Evolutionary conservation across 495 filamentous ascomycete genomes (phyloP).

Genomic region (Penicillium robsamsonii): DNA sequence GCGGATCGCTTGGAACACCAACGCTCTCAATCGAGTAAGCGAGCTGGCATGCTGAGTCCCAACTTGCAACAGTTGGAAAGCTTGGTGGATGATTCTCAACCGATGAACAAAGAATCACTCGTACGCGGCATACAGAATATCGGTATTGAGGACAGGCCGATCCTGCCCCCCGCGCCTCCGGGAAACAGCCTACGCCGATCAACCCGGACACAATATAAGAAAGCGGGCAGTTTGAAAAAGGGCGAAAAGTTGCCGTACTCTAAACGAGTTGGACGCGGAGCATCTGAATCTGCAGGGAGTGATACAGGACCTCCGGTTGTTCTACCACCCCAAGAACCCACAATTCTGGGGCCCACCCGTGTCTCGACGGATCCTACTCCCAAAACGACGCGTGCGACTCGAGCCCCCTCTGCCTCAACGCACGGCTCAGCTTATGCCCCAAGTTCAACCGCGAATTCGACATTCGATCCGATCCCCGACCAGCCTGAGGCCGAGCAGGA

Average conservation of each 20-base stretch:
- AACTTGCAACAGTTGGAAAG: conserved; percentile 70
- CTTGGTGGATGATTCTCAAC: conserved; percentile 77
- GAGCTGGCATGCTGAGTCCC: conserved; percentile 55
- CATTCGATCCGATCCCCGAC: conserved; percentile 32
- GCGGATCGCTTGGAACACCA: conserved; percentile 80
- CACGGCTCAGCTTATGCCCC: conserved; percentile 24
- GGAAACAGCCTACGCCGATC: conserved; percentile 81
- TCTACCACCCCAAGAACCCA: conserved; percentile 40
- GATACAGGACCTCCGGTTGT: conserved; percentile 49
- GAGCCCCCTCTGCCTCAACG: conserved; percentile 31
- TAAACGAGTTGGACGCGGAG: conserved; percentile 60
- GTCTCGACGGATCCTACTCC: conserved; percentile 76
- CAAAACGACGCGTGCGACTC: conserved; percentile 25
- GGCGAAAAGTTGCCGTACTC: conserved; percentile 75
- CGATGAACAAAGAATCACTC: conserved; percentile 41
- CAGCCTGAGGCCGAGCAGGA: conserved; percentile 27
- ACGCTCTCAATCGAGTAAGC: conserved; percentile 54
- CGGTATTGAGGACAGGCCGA: conserved; percentile 81
- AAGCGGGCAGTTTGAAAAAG: conserved; percentile 73
- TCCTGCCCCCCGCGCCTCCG: conserved; percentile 69
- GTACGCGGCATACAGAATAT: conserved; percentile 38
- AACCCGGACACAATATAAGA: conserved; percentile 87
- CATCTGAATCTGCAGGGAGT: conserved; percentile 52
- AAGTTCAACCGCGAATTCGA: conserved; percentile 22
- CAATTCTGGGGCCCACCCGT: conserved; percentile 57